phyloP scores from a whole-genome alignment of 1,139 yeast genomes.

The Zygosaccharomyces pseudobailii region DNA sequence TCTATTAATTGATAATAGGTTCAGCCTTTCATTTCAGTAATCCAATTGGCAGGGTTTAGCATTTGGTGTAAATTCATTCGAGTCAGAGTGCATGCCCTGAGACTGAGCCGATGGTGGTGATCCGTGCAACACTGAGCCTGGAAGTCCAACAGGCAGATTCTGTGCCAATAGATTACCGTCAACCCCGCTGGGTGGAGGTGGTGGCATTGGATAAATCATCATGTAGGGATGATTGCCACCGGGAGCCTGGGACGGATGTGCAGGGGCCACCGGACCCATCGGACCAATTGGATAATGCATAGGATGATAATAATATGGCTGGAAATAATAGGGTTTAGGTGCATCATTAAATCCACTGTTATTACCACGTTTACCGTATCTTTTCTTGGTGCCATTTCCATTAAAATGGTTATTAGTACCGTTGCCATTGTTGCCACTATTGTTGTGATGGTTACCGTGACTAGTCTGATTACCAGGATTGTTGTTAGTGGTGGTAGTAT shows the following conservation, averaged over 20 bases:
- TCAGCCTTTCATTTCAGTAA: conserved; percentile 6
- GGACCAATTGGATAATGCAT: conserved; percentile 30
- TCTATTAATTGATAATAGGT: no score
- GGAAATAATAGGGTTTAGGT: conserved; percentile 28
- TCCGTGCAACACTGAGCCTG: conserved; percentile 10
- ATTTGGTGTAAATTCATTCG: conserved; percentile 10
- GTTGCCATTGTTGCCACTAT: conserved; percentile 5
- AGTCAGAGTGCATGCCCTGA: conserved; percentile 12
- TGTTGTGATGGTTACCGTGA: conserved; percentile 8
- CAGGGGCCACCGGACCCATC: conserved; percentile 13
- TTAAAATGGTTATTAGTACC: neutral
- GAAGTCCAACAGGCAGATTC: conserved; percentile 11
- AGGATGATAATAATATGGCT: conserved; percentile 30
- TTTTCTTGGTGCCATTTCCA: conserved; percentile 6
- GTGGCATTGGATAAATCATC: conserved; percentile 33
- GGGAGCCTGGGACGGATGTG: conserved; percentile 19
- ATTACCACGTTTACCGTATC: conserved; percentile 9
- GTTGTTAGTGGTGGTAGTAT: conserved; percentile 7
- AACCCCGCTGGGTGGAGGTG: conserved; percentile 22
- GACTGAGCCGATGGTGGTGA: conserved; percentile 10
- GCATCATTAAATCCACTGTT: conserved; percentile 17
- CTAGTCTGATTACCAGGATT: conserved; percentile 10
- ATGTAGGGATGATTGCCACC: conserved; percentile 25
- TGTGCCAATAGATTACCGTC: conserved; percentile 14
- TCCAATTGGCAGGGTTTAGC: conserved; percentile 14